Evolutionary conservation across 2,329 filamentous ascomycete species (phyloP).

Genomic region (Trichoderma semiorbis): DNA sequence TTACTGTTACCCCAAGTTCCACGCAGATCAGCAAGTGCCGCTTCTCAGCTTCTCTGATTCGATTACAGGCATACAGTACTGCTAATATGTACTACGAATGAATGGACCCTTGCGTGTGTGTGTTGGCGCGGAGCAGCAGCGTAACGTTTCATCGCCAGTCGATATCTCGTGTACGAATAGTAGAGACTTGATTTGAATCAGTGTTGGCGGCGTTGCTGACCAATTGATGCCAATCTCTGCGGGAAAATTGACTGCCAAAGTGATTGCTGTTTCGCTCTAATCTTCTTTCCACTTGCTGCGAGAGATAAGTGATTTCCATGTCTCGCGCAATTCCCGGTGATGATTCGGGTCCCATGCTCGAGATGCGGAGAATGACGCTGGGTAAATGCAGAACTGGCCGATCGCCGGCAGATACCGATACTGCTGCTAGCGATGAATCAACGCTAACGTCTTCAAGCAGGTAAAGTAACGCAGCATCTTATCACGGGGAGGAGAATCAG

Average conservation of each 20-base stretch:
- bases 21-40: slow-evolving; percentile 1
- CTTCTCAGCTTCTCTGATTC: slow-evolving; percentile 2
- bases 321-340: background rate
- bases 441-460: slow-evolving; percentile 12
- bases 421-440: background rate
- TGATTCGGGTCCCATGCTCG: background rate
- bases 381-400: background rate
- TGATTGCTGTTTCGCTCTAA: background rate
- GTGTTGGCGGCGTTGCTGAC: background rate
- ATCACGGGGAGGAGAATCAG: background rate
- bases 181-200: background rate
- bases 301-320: background rate
- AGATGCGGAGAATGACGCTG: slow-evolving; percentile 10
- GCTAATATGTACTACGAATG: background rate
- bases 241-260: background rate
- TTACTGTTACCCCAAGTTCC: background rate
- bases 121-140: slow-evolving; percentile 7
- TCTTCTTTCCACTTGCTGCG: background rate
- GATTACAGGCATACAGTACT: background rate
- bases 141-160: slow-evolving; percentile 17
- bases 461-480: background rate
- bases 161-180: background rate
- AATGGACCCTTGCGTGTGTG: background rate
- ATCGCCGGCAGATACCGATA: slow-evolving; percentile 7
- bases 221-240: background rate